These are phyloP conservation scores for Nitzschia sp. DNA, from an alignment of 108 stramenopile species.

Conservation along the genomic window DNA sequence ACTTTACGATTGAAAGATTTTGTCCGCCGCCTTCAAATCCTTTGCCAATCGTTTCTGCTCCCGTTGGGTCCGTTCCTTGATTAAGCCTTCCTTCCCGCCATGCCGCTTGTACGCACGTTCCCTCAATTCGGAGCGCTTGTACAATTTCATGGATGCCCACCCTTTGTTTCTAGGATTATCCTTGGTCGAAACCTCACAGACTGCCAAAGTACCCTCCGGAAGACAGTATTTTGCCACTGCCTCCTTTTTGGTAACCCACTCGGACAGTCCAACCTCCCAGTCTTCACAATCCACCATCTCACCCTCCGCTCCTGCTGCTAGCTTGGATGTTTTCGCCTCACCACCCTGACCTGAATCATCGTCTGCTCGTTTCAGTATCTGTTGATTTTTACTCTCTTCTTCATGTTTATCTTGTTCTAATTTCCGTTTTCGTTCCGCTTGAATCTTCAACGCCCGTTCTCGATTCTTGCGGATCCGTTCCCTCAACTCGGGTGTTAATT, in stretches of 20 bases:
- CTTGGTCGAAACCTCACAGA: conserved; percentile 61
- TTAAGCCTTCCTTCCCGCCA: conserved; percentile 72
- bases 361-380: neutral
- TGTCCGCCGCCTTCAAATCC: conserved; percentile 58
- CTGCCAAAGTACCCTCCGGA: conserved; percentile 79
- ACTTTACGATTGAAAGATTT: conserved; percentile 50
- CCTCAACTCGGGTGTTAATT: conserved; percentile 71
- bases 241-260: conserved; percentile 69
- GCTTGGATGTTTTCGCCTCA: neutral
- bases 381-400: conserved; percentile 21
- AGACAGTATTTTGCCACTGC: conserved; percentile 72
- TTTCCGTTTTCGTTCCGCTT: conserved; percentile 45
- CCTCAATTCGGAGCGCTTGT: conserved; percentile 64
- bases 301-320: conserved; percentile 20
- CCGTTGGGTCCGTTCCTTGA: conserved; percentile 58
- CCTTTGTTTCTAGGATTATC: conserved; percentile 68
- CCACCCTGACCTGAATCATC: no score
- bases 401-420: conserved; percentile 21
- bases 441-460: conserved; percentile 69
- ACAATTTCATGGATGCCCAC: conserved; percentile 78
- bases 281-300: conserved; percentile 60
- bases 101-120: conserved; percentile 61
- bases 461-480: conserved; percentile 76
- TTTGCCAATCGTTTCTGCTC: conserved; percentile 58
- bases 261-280: conserved; percentile 70